phyloP scores from a whole-genome alignment of 345 rosid genomes.

The Orychophragmus violaceus region DNA sequence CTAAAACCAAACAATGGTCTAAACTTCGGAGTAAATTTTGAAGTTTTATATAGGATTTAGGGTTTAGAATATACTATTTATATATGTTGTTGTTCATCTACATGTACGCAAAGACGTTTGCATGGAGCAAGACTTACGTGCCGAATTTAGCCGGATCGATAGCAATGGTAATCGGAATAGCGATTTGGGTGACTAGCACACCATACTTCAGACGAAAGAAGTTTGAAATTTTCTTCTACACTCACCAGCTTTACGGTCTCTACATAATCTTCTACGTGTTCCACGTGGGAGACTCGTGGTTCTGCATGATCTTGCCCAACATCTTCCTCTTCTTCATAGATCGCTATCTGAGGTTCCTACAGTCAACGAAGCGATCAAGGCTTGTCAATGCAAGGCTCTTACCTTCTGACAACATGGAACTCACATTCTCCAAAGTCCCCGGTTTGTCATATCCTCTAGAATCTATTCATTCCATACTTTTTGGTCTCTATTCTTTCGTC shows the following conservation, averaged over 20 bases:
- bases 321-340: slow-evolving; percentile 53
- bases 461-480: background rate
- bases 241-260: no score
- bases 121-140: slow-evolving; percentile 39
- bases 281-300: slow-evolving; percentile 45
- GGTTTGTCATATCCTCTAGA: background rate
- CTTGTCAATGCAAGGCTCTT: slow-evolving; percentile 40
- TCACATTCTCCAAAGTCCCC: background rate
- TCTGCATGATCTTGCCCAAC: no score
- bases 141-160: slow-evolving; percentile 48
- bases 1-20: background rate
- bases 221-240: slow-evolving; percentile 49
- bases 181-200: slow-evolving; percentile 45
- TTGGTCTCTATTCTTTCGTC: no score
- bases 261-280: slow-evolving; percentile 42
- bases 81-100: background rate
- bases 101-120: slow-evolving; percentile 27
- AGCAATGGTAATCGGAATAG: slow-evolving; percentile 36
- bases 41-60: background rate
- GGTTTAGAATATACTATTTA: background rate
- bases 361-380: slow-evolving; percentile 33
- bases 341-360: slow-evolving; percentile 48
- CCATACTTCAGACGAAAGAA: slow-evolving; percentile 33
- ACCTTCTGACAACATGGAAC: slow-evolving; percentile 22
- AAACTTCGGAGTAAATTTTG: background rate